A percentile compares a stretch with the other conserved stretches of the same genome.
Evolutionary conservation across 176 grass and related monocot genomes (phyloP).

Genomic region (Oryza nivara): DNA sequence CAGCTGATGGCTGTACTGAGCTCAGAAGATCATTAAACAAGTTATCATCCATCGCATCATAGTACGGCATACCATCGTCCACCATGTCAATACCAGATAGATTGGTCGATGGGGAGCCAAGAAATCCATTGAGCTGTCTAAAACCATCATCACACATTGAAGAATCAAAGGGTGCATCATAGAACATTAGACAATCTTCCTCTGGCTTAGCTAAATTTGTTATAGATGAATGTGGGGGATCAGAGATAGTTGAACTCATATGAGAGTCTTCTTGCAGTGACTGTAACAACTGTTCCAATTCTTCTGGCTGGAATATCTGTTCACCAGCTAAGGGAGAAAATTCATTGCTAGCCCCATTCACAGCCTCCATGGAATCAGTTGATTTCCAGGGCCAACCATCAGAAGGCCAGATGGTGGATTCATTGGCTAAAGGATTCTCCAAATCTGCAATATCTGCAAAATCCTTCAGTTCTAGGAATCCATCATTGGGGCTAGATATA

Average conservation of each 20-base stretch:
- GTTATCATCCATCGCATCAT: slow-evolving; percentile 74
- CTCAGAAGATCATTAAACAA: slow-evolving; percentile 59
- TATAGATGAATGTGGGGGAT: slow-evolving; percentile 19
- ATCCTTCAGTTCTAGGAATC: slow-evolving; percentile 83
- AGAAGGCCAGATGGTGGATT: slow-evolving; percentile 49
- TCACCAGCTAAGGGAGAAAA: slow-evolving; percentile 41
- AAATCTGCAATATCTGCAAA: slow-evolving; percentile 53
- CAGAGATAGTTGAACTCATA: slow-evolving; percentile 36
- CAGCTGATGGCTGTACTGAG: slow-evolving; percentile 44
- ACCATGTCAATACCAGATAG: slow-evolving; percentile 54
- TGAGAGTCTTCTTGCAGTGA: slow-evolving; percentile 47
- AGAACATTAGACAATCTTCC: slow-evolving; percentile 54
- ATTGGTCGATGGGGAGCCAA: slow-evolving; percentile 47
- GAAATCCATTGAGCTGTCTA: slow-evolving; percentile 48
- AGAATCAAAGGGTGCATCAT: slow-evolving; percentile 66
- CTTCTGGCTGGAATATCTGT: slow-evolving; percentile 43
- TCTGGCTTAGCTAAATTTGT: slow-evolving; percentile 51
- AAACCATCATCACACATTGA: slow-evolving; percentile 52
- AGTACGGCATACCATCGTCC: slow-evolving; percentile 65
- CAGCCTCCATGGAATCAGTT: slow-evolving; percentile 22
- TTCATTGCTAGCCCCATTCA: slow-evolving; percentile 43
- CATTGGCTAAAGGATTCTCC: slow-evolving; percentile 37
- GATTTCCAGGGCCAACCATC: slow-evolving; percentile 48
- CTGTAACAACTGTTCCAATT: slow-evolving; percentile 47
- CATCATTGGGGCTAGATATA: slow-evolving; percentile 56